phyloP scores from a whole-genome alignment of 108 stramenopile genomes.

The Stephanodiscus minutulus region DNA sequence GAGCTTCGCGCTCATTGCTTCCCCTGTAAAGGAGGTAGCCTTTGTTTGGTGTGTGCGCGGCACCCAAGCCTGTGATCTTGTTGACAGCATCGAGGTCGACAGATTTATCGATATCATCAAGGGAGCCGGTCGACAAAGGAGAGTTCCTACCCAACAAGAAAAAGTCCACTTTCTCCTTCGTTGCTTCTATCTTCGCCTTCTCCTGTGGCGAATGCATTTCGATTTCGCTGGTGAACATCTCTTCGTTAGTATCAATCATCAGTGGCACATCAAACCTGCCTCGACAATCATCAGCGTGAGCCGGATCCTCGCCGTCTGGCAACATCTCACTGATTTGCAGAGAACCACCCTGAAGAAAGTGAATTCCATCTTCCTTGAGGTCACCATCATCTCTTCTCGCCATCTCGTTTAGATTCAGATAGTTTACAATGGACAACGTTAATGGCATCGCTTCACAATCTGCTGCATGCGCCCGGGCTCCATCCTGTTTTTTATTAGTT shows the following conservation, averaged over 20 bases:
- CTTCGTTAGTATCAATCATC: constrained; percentile 8
- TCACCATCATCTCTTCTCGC: not conserved
- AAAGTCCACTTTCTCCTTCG: not conserved
- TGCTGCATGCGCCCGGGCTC: not conserved
- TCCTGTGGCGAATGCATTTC: constrained; percentile 2
- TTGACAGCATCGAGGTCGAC: not conserved
- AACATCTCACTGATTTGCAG: not conserved
- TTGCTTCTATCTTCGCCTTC: not conserved
- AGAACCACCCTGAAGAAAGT: not conserved
- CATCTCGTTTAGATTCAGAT: not conserved
- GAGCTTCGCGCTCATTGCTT: not conserved
- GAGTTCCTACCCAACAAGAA: not conserved
- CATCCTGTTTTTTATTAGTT: not conserved
- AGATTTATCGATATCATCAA: constrained; percentile 2
- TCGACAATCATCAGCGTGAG: not conserved
- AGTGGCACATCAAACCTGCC: not conserved
- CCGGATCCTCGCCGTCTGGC: not conserved
- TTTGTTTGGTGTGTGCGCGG: not conserved
- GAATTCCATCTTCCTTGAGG: not conserved
- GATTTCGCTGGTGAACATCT: constrained; percentile 9
- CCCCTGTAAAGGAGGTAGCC: constrained; percentile 7
- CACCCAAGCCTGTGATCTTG: not conserved
- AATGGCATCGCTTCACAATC: not conserved
- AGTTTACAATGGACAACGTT: not conserved
- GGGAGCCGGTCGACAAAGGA: not conserved